Evolutionary conservation across 805 yeast species (phyloP), one percentile per base, ranked within the genome.

Genomic region (Grigorovia transvaalensis): DNA sequence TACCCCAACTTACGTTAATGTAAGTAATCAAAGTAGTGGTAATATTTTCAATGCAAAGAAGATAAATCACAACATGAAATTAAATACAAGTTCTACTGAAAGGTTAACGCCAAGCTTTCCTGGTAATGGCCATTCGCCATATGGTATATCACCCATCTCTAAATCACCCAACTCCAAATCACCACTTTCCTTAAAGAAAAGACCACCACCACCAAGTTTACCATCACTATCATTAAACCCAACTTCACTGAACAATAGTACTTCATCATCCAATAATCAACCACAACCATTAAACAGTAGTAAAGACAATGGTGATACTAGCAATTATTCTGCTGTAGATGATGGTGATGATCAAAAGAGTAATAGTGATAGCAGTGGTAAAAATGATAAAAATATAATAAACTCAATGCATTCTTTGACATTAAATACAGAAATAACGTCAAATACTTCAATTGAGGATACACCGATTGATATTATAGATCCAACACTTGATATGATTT

Each of bases 161-260:
- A 33, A 41, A 45, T 27, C 48, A 17, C 40, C 30, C 9, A 23
- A 20, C 30, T 44, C 52, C 9, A 38, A 18, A 45, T 50, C 52
- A 18, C 52, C 52, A n/a, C 15, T 27, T 17, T 50, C 52, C 19
- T 29, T 48, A 45, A 63, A 63, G 50, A 63, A 55, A 50, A 58
- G 68, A 42, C 70, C 70, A 2, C 52, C 56, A 9, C 68, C 69
- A 20, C 68, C 69, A 2, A 63, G 66, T 7, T 47, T 61, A 17
- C 62, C 64, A 47, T 53, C 15, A 53, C 52, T 13, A 29, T 45
- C 12, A 45, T 19, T 17, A n/a, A 45, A 35, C 29, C 23, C 13
- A 20, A 45, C 19, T 2, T 38, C 47, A n/a, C 2, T 48, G 17
- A 38, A 51, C 47, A 17, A 53, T 43, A 5, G 44, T 45, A 13